Evolutionary conservation across 805 yeast species (phyloP).

Genomic region (Nakazawaea wickerhamii): DNA sequence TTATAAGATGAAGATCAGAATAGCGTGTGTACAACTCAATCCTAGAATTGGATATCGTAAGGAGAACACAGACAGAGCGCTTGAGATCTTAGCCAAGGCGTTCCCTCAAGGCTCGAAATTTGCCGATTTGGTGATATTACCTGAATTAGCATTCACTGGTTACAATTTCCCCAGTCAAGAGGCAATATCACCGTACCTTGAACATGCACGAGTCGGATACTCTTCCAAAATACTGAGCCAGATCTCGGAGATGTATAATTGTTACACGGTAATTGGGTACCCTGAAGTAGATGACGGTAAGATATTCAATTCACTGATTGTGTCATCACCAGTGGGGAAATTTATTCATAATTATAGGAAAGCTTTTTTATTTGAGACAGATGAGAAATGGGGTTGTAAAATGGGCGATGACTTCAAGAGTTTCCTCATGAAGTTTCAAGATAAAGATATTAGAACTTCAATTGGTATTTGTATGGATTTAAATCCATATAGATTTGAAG

Average conservation of each 20-base stretch:
- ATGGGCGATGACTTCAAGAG: constrained; percentile 55
- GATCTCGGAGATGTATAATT: constrained; percentile 42
- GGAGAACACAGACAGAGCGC: constrained; percentile 45
- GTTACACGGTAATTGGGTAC: constrained; percentile 76
- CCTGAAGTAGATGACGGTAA: constrained; percentile 48
- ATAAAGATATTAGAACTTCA: constrained; percentile 33
- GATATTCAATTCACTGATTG: constrained; percentile 67
- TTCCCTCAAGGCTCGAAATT: constrained; percentile 20
- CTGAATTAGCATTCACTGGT: constrained; percentile 83
- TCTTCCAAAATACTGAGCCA: constrained; percentile 52
- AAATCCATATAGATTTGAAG: constrained; percentile 78
- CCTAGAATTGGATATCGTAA: constrained; percentile 57
- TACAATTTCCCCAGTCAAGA: constrained; percentile 53
- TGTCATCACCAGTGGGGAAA: constrained; percentile 55
- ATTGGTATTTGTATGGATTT: constrained; percentile 94
- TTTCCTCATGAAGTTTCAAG: constrained; percentile 37
- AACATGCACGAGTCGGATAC: constrained; percentile 38
- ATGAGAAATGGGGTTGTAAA: constrained; percentile 80
- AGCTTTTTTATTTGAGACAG: constrained; percentile 71
- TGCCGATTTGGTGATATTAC: constrained; percentile 70
- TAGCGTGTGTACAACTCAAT: constrained; percentile 66
- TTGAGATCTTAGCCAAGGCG: constrained; percentile 30
- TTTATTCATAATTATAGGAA: constrained; percentile 67
- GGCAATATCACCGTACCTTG: constrained; percentile 56
- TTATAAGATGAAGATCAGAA: constrained; percentile 39